Evolutionary conservation across 768 basidiomycete genomes (phyloP), one percentile per base, ranked within the genome.

Genomic region (Termitomyces sp.): DNA sequence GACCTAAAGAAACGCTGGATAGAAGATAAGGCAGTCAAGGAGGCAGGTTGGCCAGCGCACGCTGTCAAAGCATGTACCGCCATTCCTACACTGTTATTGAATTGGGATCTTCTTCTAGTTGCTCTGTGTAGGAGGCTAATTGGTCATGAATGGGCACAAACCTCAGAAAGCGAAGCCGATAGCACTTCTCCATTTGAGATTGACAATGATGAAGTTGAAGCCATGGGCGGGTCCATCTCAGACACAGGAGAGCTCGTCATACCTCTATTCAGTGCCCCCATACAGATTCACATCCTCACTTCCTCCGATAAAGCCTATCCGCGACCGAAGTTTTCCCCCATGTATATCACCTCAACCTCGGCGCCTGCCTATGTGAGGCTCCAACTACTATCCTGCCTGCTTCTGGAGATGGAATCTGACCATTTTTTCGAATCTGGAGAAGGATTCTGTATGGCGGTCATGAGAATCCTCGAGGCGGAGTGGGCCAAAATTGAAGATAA

Each of bases 331-430:
- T 81, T 84, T 56, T 81, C 86, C 0, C 83, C 91, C 0, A 82
- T 94, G 72, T 96, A 87, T 67, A 67, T 96, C 53, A 80, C 86
- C 1, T 92, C 91, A 1, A 65, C 73, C 0, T 79, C 82, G 1
- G 75, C 88, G 4, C 82, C 94, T 0, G 81, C 92, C 1, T 96
- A 96, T 69, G 75, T 95, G 55, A 85, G 92, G 22, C 80, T 96
- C 4, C 86, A 95, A 65, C 79, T 97, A n/a, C 78, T 92, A 34
- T 80, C 85, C 4, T 74, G 74, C 26, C 73, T 94, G 20, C 74
- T 94, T n/a, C 53, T 68, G 5, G 80, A 78, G 10, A 79, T 89
- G 69, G 72, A 80, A 52, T 70, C 71, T 6, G 76, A 76, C 2
- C 76, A 79, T 22, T 82, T 90, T 41, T 67, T 85, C n/a, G 81